Percentiles rank a stretch among this genome's conserved stretches.
Evolutionary conservation across 148 eudicot genomes (phyloP).

Genomic region (Chenopodium berlandieri): DNA sequence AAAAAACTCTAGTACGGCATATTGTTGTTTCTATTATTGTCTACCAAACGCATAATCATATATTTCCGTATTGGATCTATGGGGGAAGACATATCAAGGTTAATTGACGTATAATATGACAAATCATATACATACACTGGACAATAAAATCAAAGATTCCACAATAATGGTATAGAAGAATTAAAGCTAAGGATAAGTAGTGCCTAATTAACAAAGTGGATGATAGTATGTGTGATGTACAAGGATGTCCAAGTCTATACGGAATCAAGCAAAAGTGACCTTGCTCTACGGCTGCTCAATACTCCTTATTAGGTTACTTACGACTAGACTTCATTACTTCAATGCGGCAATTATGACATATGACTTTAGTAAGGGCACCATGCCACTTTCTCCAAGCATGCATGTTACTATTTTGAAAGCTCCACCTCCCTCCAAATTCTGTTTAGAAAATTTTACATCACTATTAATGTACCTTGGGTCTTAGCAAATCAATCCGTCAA

Average conservation of each 20-base stretch:
- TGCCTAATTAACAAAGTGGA: neutral
- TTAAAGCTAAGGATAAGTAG: neutral
- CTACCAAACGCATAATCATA: too few relatives aligned
- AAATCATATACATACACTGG: too few relatives aligned
- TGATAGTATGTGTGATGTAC: neutral
- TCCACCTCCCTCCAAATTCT: neutral
- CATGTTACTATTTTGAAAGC: neutral
- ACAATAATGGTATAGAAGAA: neutral
- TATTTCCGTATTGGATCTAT: neutral
- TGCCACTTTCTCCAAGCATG: neutral
- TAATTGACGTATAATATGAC: neutral
- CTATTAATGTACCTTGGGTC: neutral
- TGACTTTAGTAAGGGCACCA: neutral
- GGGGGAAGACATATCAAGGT: neutral
- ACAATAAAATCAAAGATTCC: neutral
- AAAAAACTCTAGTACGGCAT: too few relatives aligned
- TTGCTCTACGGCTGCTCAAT: constrained; percentile 9
- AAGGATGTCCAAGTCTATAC: neutral
- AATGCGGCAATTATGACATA: neutral
- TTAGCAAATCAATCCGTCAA: neutral
- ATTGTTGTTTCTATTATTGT: too few relatives aligned
- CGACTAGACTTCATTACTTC: neutral
- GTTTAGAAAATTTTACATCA: neutral
- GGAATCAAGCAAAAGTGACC: neutral
- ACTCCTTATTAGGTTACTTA: neutral